Evolutionary conservation across 2,329 filamentous ascomycete genomes (phyloP).

Genomic region (Iodosphaeria phyllophila): DNA sequence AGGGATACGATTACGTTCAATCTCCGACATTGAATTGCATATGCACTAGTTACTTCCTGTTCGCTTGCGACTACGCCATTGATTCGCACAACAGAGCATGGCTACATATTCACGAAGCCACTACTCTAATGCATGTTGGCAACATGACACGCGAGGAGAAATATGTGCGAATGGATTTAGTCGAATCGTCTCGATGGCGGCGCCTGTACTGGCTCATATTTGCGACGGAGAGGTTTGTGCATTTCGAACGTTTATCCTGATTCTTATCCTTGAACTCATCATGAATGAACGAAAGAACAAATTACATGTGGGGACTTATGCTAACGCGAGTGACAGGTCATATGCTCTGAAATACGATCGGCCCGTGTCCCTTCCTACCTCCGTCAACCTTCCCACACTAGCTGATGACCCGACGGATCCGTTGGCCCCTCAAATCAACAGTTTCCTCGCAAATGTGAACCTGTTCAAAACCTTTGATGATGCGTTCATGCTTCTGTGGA

Average conservation of each 20-base stretch:
- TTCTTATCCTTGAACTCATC: no score
- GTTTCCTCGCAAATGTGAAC: slow-evolving; percentile 40
- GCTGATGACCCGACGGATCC: slow-evolving; percentile 40
- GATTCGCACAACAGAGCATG: slow-evolving; percentile 61
- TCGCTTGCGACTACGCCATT: slow-evolving; percentile 51
- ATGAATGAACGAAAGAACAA: no score
- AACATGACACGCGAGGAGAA: slow-evolving; percentile 43
- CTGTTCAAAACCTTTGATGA: slow-evolving; percentile 51
- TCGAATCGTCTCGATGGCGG: slow-evolving; percentile 43
- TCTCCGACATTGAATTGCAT: slow-evolving; percentile 36
- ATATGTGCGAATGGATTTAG: slow-evolving; percentile 37
- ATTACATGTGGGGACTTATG: no score
- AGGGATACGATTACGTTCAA: slow-evolving; percentile 40
- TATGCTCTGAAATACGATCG: slow-evolving; percentile 54
- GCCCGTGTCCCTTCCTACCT: slow-evolving; percentile 51
- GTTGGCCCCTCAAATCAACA: slow-evolving; percentile 29
- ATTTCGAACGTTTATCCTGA: slow-evolving; percentile 1
- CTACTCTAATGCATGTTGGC: slow-evolving; percentile 44
- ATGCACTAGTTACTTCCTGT: slow-evolving; percentile 64
- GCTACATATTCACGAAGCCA: slow-evolving; percentile 63
- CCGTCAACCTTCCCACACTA: slow-evolving; percentile 44
- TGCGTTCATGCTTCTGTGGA: slow-evolving; percentile 44
- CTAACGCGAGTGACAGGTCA: no score
- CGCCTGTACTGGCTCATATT: slow-evolving; percentile 59
- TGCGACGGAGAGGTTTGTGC: slow-evolving; percentile 46